Evolutionary conservation across 1,139 yeast species (phyloP).

Genomic region (Yamadazyma siamensis): DNA sequence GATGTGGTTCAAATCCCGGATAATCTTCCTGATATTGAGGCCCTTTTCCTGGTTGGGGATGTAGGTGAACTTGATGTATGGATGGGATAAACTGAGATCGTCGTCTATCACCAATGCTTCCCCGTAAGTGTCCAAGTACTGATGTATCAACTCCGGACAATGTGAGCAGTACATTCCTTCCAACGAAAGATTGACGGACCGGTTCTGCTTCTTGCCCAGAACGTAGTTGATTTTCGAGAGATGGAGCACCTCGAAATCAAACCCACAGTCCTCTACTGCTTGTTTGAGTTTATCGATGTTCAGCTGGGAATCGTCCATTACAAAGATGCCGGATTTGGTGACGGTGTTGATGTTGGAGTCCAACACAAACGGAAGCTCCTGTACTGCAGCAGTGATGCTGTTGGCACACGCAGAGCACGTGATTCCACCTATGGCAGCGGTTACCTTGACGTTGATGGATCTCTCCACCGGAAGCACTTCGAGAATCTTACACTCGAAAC

Average conservation of each 20-base stretch:
- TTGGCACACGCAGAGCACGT: constrained; percentile 72
- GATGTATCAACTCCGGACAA: constrained; percentile 59
- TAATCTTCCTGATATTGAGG: constrained; percentile 50
- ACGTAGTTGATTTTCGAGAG: constrained; percentile 42
- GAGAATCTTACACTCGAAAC: constrained; percentile 54
- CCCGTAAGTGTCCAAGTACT: constrained; percentile 51
- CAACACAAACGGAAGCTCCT: constrained; percentile 50
- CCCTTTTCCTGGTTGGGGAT: constrained; percentile 49
- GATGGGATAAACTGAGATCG: constrained; percentile 52
- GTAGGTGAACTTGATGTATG: constrained; percentile 61
- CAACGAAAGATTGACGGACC: constrained; percentile 57
- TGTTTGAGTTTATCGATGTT: constrained; percentile 40
- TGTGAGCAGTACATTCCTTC: constrained; percentile 70
- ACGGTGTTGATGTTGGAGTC: constrained; percentile 55
- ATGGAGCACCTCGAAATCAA: constrained; percentile 49
- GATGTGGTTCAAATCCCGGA: constrained; percentile 46
- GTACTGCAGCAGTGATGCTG: constrained; percentile 49
- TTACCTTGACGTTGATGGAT: constrained; percentile 45
- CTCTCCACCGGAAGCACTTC: constrained; percentile 60
- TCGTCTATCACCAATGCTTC: constrained; percentile 55
- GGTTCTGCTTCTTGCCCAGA: constrained; percentile 41
- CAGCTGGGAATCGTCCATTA: constrained; percentile 37
- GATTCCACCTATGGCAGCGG: constrained; percentile 69
- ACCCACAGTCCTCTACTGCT: constrained; percentile 64
- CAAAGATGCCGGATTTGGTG: constrained; percentile 58